Percentiles rank a stretch among this genome's conserved stretches.
Conservation (phyloP, 1,284 basidiomycete genomes). For the Inonotus obliquus region DNA sequence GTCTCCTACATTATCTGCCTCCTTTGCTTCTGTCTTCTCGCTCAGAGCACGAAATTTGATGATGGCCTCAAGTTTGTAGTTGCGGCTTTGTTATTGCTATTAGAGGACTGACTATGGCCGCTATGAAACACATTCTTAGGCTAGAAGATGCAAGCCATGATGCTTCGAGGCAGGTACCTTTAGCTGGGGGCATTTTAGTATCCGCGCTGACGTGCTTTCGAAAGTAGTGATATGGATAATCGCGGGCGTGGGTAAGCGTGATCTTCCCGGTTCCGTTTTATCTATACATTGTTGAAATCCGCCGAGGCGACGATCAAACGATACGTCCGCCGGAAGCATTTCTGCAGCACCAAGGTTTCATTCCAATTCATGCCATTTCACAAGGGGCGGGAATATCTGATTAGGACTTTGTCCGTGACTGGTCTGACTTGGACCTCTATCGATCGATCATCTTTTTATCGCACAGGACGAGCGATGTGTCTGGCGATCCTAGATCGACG, state of each 20-base stretch:
- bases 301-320: background rate
- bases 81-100: background rate
- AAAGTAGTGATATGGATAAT: background rate
- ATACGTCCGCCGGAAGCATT: background rate
- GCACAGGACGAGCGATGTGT: background rate
- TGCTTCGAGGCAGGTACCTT: background rate
- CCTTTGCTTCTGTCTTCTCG: background rate
- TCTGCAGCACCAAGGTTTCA: background rate
- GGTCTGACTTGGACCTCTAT: background rate
- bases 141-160: background rate
- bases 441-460: background rate
- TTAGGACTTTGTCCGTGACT: background rate
- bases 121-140: background rate
- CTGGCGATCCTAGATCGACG: conserved; percentile 1
- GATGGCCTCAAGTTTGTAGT: background rate
- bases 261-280: background rate
- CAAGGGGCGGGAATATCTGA: background rate
- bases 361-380: background rate
- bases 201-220: background rate
- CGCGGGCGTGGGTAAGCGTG: conserved; percentile 1
- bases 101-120: background rate
- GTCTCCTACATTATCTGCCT: background rate
- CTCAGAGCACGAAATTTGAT: background rate
- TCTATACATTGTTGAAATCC: background rate
- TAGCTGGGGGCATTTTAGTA: background rate